phyloP scores from a whole-genome alignment of 352 stramenopile species.

The Phytophthora aleatoria region DNA sequence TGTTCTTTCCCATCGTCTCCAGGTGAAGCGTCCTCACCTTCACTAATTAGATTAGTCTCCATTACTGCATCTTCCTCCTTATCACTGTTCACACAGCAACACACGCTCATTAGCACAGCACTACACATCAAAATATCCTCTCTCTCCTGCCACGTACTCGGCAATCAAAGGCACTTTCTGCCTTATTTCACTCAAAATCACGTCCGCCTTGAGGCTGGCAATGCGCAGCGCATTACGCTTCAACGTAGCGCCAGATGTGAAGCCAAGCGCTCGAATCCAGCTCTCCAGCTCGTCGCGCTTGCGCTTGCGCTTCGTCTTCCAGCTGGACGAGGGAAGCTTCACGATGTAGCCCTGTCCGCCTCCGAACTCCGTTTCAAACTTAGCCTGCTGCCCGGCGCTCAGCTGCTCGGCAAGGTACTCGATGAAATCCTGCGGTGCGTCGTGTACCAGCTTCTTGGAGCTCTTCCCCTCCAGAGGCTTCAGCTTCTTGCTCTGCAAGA shows the following conservation, averaged over 20 bases:
- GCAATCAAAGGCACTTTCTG: conserved; percentile 29
- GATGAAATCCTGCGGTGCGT: conserved; percentile 51
- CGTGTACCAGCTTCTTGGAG: conserved; percentile 50
- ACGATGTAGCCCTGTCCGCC: conserved; percentile 66
- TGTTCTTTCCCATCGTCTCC: conserved; percentile 20
- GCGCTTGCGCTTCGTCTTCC: conserved; percentile 29
- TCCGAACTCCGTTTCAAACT: conserved; percentile 53
- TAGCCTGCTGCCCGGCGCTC: conserved; percentile 47
- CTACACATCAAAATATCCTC: not conserved
- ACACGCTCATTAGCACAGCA: conserved; percentile 12
- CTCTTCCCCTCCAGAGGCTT: conserved; percentile 28
- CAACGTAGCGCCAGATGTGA: conserved; percentile 41
- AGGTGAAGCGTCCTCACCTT: not conserved
- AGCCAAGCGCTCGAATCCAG: conserved; percentile 64
- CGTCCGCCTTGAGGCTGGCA: conserved; percentile 61
- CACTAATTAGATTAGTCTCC: not conserved
- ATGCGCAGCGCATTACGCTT: conserved; percentile 51
- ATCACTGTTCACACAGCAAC: not conserved
- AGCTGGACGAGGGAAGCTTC: conserved; percentile 37
- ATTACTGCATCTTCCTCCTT: conserved; percentile 2
- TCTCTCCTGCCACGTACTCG: conserved; percentile 12
- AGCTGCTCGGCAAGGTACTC: conserved; percentile 65
- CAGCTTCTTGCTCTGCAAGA: conserved; percentile 22
- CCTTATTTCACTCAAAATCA: conserved; percentile 59
- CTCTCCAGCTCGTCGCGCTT: conserved; percentile 31